These are phyloP conservation scores for Leucoagaricus sp. DNA, from an alignment of 1,284 basidiomycete genomes.

Conservation along the genomic window DNA sequence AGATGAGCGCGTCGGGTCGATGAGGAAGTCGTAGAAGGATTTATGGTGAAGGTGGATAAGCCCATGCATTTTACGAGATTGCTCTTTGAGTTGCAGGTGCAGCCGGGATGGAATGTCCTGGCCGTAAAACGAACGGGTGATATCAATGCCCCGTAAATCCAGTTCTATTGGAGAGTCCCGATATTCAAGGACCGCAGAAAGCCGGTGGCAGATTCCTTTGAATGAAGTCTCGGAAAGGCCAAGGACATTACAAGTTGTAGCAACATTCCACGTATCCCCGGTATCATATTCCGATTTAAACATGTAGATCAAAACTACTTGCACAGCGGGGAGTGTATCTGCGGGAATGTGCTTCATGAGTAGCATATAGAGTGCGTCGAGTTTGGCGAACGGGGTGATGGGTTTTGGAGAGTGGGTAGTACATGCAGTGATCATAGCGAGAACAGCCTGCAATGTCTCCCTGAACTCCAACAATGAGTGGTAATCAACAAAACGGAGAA, in stretches of 20 bases:
- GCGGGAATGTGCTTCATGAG: no score
- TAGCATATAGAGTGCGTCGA: background rate
- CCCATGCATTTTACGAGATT: background rate
- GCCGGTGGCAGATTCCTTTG: no score
- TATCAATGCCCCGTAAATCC: no score
- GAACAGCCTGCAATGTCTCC: no score
- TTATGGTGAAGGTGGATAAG: background rate
- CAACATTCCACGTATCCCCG: background rate
- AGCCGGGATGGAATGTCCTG: background rate
- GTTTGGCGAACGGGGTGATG: background rate
- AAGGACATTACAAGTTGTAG: background rate
- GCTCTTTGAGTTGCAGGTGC: background rate
- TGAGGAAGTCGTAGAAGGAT: slow-evolving; percentile 1
- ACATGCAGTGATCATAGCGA: no score
- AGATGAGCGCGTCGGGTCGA: background rate
- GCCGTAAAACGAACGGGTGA: no score
- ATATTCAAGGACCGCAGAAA: no score
- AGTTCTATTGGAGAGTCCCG: no score
- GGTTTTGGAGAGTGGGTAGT: no score
- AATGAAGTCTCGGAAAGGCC: background rate
- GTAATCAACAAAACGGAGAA: no score
- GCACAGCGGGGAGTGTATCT: background rate
- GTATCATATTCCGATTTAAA: background rate
- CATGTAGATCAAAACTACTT: no score
- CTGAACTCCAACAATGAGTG: no score